Conservation (phyloP, 169 alveolate species). For the Fabrea salina region DNA sequence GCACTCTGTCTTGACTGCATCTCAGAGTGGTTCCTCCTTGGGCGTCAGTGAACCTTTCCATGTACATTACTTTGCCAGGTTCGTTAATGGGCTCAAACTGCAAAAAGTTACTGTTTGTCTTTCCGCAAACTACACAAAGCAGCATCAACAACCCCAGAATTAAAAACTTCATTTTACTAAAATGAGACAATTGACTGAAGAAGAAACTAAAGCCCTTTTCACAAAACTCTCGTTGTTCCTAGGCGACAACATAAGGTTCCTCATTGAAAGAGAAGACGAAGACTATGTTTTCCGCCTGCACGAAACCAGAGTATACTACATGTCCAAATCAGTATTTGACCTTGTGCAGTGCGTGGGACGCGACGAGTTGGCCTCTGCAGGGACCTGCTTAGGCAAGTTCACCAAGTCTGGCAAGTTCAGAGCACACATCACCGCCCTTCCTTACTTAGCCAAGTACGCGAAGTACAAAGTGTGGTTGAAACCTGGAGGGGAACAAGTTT, state of each 20-base stretch:
- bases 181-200: constrained; percentile 90
- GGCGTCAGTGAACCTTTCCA: no score
- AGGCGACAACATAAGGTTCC: constrained; percentile 79
- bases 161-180: constrained; percentile 11
- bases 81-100: no score
- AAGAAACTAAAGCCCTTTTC: constrained; percentile 84
- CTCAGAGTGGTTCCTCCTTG: no score
- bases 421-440: constrained; percentile 88
- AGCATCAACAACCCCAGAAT: no score
- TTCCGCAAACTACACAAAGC: no score
- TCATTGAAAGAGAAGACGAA: constrained; percentile 83
- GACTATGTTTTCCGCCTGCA: constrained; percentile 86
- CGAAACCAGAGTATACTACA: constrained; percentile 80
- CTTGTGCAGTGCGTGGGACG: constrained; percentile 75
- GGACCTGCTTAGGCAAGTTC: constrained; percentile 92
- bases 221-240: constrained; percentile 80
- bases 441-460: constrained; percentile 88
- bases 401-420: constrained; percentile 90
- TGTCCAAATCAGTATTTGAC: constrained; percentile 73
- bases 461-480: constrained; percentile 92
- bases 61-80: no score
- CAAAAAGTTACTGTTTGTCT: no score
- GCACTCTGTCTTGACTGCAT: no score
- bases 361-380: constrained; percentile 82
- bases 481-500: constrained; percentile 92